A percentile compares a stretch with the other conserved stretches of the same genome.
Evolutionary conservation across 768 basidiomycete genomes (phyloP).

Genomic region (Fomitopsis serialis): DNA sequence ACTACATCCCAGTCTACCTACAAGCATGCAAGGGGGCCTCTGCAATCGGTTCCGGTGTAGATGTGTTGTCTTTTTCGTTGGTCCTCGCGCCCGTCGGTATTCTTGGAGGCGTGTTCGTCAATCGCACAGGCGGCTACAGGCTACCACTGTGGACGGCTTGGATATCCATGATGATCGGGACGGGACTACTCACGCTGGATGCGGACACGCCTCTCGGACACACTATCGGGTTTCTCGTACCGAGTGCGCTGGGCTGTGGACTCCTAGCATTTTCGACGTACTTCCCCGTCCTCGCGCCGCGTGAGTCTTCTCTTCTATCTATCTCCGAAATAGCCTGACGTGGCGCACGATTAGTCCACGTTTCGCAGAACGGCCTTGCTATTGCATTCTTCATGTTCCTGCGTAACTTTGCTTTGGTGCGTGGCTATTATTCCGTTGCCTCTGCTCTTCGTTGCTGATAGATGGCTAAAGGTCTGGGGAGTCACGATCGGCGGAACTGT

Average conservation of each 20-base stretch:
- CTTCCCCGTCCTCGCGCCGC: constrained; percentile 33
- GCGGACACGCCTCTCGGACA: constrained; percentile 11
- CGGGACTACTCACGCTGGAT: constrained; percentile 28
- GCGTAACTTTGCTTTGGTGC: constrained; percentile 18
- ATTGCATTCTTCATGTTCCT: constrained; percentile 26
- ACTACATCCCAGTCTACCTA: constrained; percentile 34
- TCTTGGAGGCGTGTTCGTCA: constrained; percentile 31
- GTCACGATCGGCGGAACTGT: constrained; percentile 33
- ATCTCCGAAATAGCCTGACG: too few species aligned
- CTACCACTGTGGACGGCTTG: constrained; percentile 32
- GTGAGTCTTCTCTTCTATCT: constrained; percentile 23
- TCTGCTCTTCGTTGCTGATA: background rate
- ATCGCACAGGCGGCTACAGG: constrained; percentile 30
- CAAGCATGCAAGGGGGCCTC: constrained; percentile 34
- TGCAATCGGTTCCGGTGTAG: constrained; percentile 31
- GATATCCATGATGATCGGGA: constrained; percentile 27
- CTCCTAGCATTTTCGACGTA: constrained; percentile 22
- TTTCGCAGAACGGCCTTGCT: constrained; percentile 26
- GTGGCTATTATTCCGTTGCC: too few species aligned
- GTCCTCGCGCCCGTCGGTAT: constrained; percentile 33
- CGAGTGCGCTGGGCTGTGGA: constrained; percentile 27
- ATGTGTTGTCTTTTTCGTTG: constrained; percentile 25
- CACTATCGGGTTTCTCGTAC: constrained; percentile 16
- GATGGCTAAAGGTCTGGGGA: constrained; percentile 26
- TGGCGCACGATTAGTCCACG: constrained; percentile 10